Evolutionary conservation across 2,329 filamentous ascomycete species (phyloP).

Genomic region (Diaporthe aspalathi): DNA sequence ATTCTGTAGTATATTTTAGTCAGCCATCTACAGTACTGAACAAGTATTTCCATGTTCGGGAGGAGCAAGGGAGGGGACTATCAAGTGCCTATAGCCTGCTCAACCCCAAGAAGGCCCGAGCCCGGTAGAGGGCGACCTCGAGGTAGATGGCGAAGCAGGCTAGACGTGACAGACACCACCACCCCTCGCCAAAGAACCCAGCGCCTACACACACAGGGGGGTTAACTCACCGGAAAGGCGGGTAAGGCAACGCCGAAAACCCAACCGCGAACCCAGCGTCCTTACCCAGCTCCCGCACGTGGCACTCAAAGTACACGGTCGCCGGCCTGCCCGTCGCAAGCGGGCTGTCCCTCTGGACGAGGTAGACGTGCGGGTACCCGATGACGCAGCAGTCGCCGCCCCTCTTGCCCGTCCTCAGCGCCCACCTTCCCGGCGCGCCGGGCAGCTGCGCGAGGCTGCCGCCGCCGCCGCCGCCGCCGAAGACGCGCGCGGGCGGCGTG

Average conservation of each 20-base stretch:
- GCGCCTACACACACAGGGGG: too few species aligned
- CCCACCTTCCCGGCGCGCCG: constrained; percentile 60
- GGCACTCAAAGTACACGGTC: constrained; percentile 77
- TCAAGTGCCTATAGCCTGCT: background rate
- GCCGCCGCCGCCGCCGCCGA: constrained; percentile 57
- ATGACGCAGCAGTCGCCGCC: constrained; percentile 73
- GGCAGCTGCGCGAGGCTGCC: constrained; percentile 57
- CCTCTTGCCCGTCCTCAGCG: constrained; percentile 52
- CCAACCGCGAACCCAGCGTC: constrained; percentile 68
- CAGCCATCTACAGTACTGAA: background rate
- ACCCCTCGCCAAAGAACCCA: too few species aligned
- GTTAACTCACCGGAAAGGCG: constrained; percentile 69
- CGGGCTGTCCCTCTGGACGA: constrained; percentile 68
- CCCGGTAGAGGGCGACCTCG: background rate
- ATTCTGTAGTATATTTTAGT: constrained; percentile 51
- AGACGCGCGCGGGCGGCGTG: constrained; percentile 52
- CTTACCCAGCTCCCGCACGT: constrained; percentile 54
- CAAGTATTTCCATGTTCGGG: too few species aligned
- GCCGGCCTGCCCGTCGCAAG: constrained; percentile 53
- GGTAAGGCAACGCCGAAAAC: constrained; percentile 79
- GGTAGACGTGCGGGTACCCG: constrained; percentile 77
- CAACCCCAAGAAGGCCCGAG: background rate
- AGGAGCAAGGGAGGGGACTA: too few species aligned
- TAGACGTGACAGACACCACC: too few species aligned
- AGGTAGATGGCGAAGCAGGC: too few species aligned